Evolutionary conservation across 1,284 basidiomycete genomes (phyloP).

Genomic region (Porogramme epimiltina): DNA sequence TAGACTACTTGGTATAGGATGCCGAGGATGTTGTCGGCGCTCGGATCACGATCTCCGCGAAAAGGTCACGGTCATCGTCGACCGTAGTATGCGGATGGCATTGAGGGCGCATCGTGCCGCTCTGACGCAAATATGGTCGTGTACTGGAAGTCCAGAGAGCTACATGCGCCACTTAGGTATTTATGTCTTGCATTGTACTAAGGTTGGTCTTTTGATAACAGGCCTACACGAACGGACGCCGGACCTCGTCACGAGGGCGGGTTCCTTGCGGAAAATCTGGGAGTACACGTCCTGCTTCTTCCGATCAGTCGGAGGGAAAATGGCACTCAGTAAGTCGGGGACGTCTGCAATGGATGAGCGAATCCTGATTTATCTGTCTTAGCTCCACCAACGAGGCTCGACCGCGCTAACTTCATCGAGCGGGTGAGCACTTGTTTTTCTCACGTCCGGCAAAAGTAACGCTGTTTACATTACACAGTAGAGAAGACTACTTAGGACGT

Average conservation of each 20-base stretch:
- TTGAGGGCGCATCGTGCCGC: slow-evolving; percentile 95
- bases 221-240: slow-evolving; percentile 25
- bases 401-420: slow-evolving; percentile 90
- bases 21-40: slow-evolving; percentile 83
- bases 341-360: background rate
- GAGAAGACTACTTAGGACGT: slow-evolving; percentile 81
- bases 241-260: slow-evolving; percentile 72
- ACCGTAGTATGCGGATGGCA: slow-evolving; percentile 91
- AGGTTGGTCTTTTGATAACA: too few relatives aligned
- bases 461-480: slow-evolving; percentile 27
- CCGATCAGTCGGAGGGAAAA: slow-evolving; percentile 96
- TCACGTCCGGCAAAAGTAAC: background rate
- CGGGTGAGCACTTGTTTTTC: slow-evolving; percentile 56
- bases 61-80: slow-evolving; percentile 88
- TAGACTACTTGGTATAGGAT: slow-evolving; percentile 79
- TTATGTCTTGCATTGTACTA: too few relatives aligned
- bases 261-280: slow-evolving; percentile 89
- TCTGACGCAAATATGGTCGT: slow-evolving; percentile 95
- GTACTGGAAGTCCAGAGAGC: slow-evolving; percentile 97
- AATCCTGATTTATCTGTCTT: too few relatives aligned
- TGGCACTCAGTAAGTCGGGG: slow-evolving; percentile 88
- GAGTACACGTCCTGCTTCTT: slow-evolving; percentile 81
- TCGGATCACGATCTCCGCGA: slow-evolving; percentile 73
- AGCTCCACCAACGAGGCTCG: slow-evolving; percentile 94
- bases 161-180: slow-evolving; percentile 70